A percentile compares a stretch with the other conserved stretches of the same genome.
phyloP scores from a whole-genome alignment of 108 stramenopile genomes.

The Epipyxis sp. region DNA sequence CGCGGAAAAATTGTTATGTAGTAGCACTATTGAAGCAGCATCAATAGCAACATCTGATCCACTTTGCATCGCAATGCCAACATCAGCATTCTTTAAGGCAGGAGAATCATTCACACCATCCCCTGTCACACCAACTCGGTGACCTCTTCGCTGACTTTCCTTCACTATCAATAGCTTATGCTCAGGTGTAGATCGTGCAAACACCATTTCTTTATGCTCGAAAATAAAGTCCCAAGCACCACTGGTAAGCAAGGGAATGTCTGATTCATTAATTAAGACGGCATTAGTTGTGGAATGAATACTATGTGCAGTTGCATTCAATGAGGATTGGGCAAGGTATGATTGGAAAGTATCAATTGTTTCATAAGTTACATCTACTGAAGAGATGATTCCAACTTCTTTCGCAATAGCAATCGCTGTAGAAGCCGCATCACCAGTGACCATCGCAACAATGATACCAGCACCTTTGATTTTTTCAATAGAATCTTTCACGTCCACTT shows the following conservation, averaged over 20 bases:
- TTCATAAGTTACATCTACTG: too few relatives aligned
- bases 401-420: constrained; percentile 89
- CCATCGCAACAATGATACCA: constrained; percentile 93
- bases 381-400: constrained; percentile 67
- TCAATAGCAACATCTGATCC: constrained; percentile 12
- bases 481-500: constrained; percentile 37
- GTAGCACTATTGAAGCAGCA: constrained; percentile 6
- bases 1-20: constrained; percentile 32
- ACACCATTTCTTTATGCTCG: constrained; percentile 53
- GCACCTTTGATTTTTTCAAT: constrained; percentile 79
- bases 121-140: constrained; percentile 92
- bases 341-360: background rate
- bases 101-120: constrained; percentile 99
- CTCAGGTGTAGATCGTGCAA: constrained; percentile 62
- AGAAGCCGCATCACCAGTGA: constrained; percentile 89
- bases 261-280: constrained; percentile 3
- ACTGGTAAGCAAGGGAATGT: constrained; percentile 10
- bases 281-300: background rate
- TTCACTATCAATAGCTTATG: constrained; percentile 79
- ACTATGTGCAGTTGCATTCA: background rate
- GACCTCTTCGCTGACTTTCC: constrained; percentile 80
- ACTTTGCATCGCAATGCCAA: constrained; percentile 70
- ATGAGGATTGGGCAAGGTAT: background rate
- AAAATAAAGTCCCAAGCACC: background rate
- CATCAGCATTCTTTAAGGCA: constrained; percentile 92